Base-by-base conservation (phyloP, 148 eudicot genomes). In the Camellia granthamiana region DNA sequence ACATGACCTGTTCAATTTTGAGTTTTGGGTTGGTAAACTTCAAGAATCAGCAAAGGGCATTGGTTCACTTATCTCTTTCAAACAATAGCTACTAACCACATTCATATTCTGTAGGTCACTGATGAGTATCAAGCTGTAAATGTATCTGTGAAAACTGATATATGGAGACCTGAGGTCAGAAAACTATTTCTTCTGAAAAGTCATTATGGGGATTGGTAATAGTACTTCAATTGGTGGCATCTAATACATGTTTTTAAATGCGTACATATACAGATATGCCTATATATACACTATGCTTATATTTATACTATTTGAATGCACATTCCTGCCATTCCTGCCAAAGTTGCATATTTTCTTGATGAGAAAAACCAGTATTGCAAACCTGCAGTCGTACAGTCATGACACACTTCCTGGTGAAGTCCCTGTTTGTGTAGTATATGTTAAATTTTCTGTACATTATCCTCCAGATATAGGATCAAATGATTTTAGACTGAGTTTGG, bases 1-100 rank as follows among this genome's bases (percentile, higher is more conserved):
- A 10, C 99, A 96, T 80, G 99, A 96, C 85, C 91, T 93, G 54
- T 91, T 96, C 87, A 85, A 83, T 84, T 96, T 86, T 82, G 98
- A 93, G 61, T 93, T 91, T 81, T 90, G 93, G 99, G 99, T 95
- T 78, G 65, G 99, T 93, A 77, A 77, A 78, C 81, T 79, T 80
- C 63, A 71, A 43, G 15, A 83, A 30, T 77, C 42, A 49, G 76
- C 61, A 47, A 52, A 76, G 74, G 77, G 64, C 18, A 58, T 71
- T 81, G 67, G 46, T 58, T 41, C 52, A 8, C 60, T 72, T 76
- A 51, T 52, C 13, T 77, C 70, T 62, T 75, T 81, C 64, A 19
- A 41, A 19, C 18, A 7, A 64, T 43, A 14, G 23, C 72, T 11
- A 51, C 69, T 75, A 16, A 71, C 23, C 46, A 47, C 44, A 49